phyloP scores from a whole-genome alignment of 257 asterid genomes.

The Solanum rostratum region DNA sequence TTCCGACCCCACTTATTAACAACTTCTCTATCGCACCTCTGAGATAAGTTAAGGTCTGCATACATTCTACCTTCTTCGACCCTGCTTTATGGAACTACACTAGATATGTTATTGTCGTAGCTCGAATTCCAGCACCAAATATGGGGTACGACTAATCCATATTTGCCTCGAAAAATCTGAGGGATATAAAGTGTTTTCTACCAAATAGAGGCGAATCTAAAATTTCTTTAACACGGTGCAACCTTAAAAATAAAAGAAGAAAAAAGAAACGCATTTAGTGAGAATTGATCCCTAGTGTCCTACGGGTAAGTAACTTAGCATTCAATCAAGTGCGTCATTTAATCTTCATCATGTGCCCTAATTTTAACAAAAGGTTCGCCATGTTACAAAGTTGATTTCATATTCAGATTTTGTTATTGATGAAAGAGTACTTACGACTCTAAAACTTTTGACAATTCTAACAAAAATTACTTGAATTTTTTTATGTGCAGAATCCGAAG shows the following conservation, averaged over 20 bases:
- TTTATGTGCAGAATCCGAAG: not conserved
- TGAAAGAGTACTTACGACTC: too few relatives aligned
- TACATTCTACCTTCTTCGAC: too few relatives aligned
- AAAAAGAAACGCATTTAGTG: too few relatives aligned
- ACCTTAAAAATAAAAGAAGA: not conserved
- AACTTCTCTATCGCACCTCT: too few relatives aligned
- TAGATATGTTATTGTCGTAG: too few relatives aligned
- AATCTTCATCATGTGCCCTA: not conserved
- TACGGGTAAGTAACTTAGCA: too few relatives aligned
- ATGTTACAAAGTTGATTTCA: rapidly evolving
- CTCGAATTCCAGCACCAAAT: too few relatives aligned
- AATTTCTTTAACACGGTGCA: not conserved
- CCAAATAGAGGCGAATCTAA: not conserved
- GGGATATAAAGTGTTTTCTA: not conserved
- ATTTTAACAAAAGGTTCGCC: not conserved
- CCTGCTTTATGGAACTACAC: too few relatives aligned
- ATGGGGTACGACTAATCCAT: rapidly evolving
- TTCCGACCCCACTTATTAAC: too few relatives aligned
- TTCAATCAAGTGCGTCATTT: not conserved
- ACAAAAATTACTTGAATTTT: not conserved
- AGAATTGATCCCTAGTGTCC: too few relatives aligned
- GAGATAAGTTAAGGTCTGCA: too few relatives aligned
- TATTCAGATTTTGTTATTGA: not conserved
- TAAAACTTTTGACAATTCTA: too few relatives aligned
- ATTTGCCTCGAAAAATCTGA: not conserved